A percentile compares a stretch with the other conserved stretches of the same genome.
Evolutionary conservation across 2,329 filamentous ascomycete species (phyloP).

Genomic region (Cadophora gregata): DNA sequence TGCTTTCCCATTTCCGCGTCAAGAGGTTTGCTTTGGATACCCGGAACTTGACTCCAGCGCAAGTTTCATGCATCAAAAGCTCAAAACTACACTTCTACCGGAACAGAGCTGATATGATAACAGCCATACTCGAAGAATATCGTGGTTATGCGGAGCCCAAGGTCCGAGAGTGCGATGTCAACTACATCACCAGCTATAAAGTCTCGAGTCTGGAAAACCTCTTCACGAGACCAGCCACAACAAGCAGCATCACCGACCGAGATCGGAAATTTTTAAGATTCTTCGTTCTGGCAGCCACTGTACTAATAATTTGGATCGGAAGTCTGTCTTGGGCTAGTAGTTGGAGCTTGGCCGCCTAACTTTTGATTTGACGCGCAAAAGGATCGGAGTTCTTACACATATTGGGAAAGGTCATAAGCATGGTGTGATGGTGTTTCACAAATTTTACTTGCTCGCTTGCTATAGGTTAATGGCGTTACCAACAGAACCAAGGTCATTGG

Average conservation of each 20-base stretch:
- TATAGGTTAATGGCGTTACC: background rate
- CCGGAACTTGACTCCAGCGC: no score
- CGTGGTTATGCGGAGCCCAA: slow-evolving; percentile 66
- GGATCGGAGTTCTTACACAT: background rate
- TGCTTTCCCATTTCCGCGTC: background rate
- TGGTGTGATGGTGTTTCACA: slow-evolving; percentile 6
- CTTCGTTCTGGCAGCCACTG: slow-evolving; percentile 16
- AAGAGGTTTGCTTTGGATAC: background rate
- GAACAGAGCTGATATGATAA: background rate
- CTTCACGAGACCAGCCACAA: slow-evolving; percentile 34
- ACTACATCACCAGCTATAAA: slow-evolving; percentile 61
- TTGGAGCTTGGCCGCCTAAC: background rate
- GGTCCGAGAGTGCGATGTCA: slow-evolving; percentile 63
- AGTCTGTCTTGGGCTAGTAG: slow-evolving; percentile 20
- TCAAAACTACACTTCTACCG: background rate
- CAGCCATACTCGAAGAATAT: slow-evolving; percentile 74
- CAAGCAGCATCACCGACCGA: slow-evolving; percentile 1
- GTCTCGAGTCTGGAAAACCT: slow-evolving; percentile 48
- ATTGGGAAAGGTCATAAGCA: slow-evolving; percentile 4
- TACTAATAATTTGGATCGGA: slow-evolving; percentile 31
- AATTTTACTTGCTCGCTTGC: background rate
- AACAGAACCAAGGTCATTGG: slow-evolving; percentile 1
- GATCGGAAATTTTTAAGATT: slow-evolving; percentile 3
- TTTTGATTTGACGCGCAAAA: background rate
- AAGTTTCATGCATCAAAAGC: background rate